A percentile compares a stretch with the other conserved stretches of the same genome.
Evolutionary conservation across 2,329 filamentous ascomycete species (phyloP).

Genomic region (Fusarium nelsonii): DNA sequence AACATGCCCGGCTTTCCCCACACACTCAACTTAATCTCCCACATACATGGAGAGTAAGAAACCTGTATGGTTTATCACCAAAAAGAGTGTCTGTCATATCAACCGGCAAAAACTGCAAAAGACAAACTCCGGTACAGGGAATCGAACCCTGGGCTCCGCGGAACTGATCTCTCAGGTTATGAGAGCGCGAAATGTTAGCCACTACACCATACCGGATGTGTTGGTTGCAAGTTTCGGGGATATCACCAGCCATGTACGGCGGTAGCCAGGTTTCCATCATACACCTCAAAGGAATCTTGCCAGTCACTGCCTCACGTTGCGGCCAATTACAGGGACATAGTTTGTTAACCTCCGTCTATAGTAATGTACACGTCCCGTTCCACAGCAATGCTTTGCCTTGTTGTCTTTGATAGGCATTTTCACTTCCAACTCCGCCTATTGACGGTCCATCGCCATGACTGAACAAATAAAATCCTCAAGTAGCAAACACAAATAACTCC

Average conservation of each 20-base stretch:
- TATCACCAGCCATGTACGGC: slow-evolving; percentile 19
- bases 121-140: slow-evolving; percentile 43
- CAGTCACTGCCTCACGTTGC: neutral
- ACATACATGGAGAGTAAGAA: neutral
- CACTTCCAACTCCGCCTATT: slow-evolving; percentile 41
- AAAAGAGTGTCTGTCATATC: neutral
- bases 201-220: slow-evolving; percentile 50
- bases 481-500: slow-evolving; percentile 35
- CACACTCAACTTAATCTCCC: neutral
- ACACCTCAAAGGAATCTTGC: no score
- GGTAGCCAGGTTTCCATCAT: neutral
- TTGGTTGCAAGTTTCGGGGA: neutral
- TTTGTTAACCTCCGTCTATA: slow-evolving; percentile 45
- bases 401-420: slow-evolving; percentile 39
- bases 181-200: slow-evolving; percentile 52
- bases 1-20: no score
- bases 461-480: slow-evolving; percentile 18
- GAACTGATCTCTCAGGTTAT: slow-evolving; percentile 42
- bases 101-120: neutral
- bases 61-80: neutral
- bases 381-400: slow-evolving; percentile 19
- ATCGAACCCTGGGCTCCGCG: slow-evolving; percentile 47
- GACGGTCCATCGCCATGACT: slow-evolving; percentile 24
- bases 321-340: slow-evolving; percentile 16
- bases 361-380: slow-evolving; percentile 45